A percentile compares a stretch with the other conserved stretches of the same genome.
Evolutionary conservation across 2,329 filamentous ascomycete species (phyloP).

Genomic region (Colletotrichum camelliae): DNA sequence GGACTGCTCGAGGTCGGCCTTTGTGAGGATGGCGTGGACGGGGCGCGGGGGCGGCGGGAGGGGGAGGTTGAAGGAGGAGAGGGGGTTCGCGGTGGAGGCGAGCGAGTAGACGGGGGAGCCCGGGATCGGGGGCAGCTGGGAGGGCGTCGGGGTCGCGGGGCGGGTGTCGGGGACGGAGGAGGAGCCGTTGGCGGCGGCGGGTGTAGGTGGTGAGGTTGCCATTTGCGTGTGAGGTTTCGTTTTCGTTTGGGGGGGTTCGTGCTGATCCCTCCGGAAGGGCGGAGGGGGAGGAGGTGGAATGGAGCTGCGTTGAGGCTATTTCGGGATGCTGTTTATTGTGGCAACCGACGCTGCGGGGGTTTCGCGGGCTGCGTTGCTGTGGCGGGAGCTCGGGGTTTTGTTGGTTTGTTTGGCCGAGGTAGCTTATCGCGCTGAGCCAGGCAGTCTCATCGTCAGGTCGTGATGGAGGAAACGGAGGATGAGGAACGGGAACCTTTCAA

Average conservation of each 20-base stretch:
- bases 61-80: slow-evolving; percentile 64
- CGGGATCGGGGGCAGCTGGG: slow-evolving; percentile 65
- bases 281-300: neutral
- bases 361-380: neutral
- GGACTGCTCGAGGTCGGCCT: slow-evolving; percentile 66
- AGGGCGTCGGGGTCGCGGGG: slow-evolving; percentile 47
- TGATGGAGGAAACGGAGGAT: neutral
- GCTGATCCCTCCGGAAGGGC: neutral
- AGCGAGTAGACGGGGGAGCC: slow-evolving; percentile 68
- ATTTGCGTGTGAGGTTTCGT: neutral
- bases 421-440: neutral
- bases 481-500: neutral
- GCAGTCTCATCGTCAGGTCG: neutral
- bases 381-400: neutral
- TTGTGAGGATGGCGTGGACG: slow-evolving; percentile 65
- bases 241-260: neutral
- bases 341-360: neutral
- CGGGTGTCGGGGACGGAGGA: slow-evolving; percentile 37
- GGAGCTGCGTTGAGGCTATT: neutral
- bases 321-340: neutral
- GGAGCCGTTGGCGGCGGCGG: slow-evolving; percentile 17
- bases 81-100: slow-evolving; percentile 65
- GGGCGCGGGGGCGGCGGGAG: slow-evolving; percentile 64
- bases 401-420: neutral
- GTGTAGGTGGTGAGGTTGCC: slow-evolving; percentile 18